Evolutionary conservation across 202 grass and related monocot species (phyloP).

Genomic region (Musa balbisiana): DNA sequence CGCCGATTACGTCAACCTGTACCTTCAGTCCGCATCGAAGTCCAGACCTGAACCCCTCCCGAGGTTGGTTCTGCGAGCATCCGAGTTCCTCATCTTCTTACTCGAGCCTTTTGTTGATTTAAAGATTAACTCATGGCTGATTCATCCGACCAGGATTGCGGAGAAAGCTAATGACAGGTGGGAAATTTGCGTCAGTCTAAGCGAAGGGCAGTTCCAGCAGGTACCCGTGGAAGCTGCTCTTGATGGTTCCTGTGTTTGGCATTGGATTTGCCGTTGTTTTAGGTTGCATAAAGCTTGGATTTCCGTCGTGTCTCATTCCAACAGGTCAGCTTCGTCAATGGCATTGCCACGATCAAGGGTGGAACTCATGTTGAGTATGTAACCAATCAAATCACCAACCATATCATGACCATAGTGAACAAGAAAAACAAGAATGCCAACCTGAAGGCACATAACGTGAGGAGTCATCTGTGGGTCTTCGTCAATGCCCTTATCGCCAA

Average conservation of each 20-base stretch:
- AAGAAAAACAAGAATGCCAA: conserved; percentile 82
- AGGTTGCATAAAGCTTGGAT: neutral
- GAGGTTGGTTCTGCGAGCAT: conserved; percentile 26
- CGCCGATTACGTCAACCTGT: conserved; percentile 56
- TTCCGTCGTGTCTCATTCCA: neutral
- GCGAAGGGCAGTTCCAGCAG: conserved; percentile 95
- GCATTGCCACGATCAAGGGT: conserved; percentile 82
- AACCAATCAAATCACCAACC: conserved; percentile 62
- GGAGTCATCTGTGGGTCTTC: conserved; percentile 80
- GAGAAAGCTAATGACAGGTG: conserved; percentile 68
- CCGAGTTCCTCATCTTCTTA: neutral
- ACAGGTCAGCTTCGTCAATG: conserved; percentile 78
- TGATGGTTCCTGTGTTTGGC: neutral
- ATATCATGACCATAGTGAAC: conserved; percentile 48
- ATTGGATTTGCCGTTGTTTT: neutral
- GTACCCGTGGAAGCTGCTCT: conserved; percentile 6
- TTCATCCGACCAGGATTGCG: conserved; percentile 30
- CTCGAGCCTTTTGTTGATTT: neutral
- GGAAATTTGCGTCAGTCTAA: conserved; percentile 70
- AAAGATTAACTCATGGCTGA: neutral
- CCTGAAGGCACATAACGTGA: conserved; percentile 64
- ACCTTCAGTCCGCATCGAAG: conserved; percentile 39
- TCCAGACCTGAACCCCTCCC: conserved; percentile 27
- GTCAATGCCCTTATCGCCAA: conserved; percentile 86
- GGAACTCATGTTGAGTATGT: conserved; percentile 86